phyloP scores from a whole-genome alignment of 2,329 filamentous ascomycete genomes.

The Fusarium xyrophilum region DNA sequence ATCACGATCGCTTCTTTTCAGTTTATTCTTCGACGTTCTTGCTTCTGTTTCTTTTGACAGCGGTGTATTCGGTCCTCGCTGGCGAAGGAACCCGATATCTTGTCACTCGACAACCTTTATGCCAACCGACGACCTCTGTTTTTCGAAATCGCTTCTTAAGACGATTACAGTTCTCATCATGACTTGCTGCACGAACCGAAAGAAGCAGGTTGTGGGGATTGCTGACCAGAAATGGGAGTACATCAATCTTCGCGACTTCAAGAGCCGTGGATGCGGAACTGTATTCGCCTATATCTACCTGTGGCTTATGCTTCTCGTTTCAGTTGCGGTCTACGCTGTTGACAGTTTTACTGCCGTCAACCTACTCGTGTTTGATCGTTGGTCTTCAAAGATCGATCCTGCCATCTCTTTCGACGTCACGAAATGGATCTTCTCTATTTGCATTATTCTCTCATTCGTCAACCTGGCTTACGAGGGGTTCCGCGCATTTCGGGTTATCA shows the following conservation, averaged over 20 bases:
- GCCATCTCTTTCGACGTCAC: slow-evolving; percentile 77
- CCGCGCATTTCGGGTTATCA: slow-evolving; percentile 80
- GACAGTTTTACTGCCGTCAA: slow-evolving; percentile 95
- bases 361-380: slow-evolving; percentile 84
- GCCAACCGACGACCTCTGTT: slow-evolving; percentile 21
- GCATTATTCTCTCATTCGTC: slow-evolving; percentile 88
- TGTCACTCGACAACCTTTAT: slow-evolving; percentile 18
- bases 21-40: slow-evolving; percentile 1
- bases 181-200: slow-evolving; percentile 70
- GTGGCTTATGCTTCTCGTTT: slow-evolving; percentile 79
- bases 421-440: slow-evolving; percentile 94
- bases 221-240: slow-evolving; percentile 96
- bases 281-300: slow-evolving; percentile 84
- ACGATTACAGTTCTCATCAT: slow-evolving; percentile 51
- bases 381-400: slow-evolving; percentile 84
- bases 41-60: slow-evolving; percentile 29
- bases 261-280: slow-evolving; percentile 77
- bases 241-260: slow-evolving; percentile 81
- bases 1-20: slow-evolving; percentile 25
- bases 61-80: slow-evolving; percentile 56
- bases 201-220: slow-evolving; percentile 69
- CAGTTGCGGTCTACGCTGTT: slow-evolving; percentile 83
- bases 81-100: slow-evolving; percentile 54
- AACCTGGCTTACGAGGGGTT: slow-evolving; percentile 83
- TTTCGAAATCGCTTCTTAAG: slow-evolving; percentile 17